A percentile compares a stretch with the other conserved stretches of the same genome.
phyloP scores from a whole-genome alignment of 140 eudicot species.

The Erigeron philadelphicus region DNA sequence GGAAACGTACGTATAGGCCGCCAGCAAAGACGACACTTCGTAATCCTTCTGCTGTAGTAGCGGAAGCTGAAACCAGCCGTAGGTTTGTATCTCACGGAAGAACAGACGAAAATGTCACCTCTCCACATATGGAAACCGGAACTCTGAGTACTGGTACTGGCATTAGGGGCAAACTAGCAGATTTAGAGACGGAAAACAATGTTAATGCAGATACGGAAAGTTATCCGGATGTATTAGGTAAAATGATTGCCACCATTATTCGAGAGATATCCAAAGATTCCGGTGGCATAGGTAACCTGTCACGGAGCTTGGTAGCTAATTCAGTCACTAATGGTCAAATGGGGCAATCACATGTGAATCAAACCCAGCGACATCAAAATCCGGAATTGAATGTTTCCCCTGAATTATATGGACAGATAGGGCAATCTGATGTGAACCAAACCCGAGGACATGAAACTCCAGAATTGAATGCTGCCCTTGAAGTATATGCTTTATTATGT shows the following conservation, averaged over 20 bases:
- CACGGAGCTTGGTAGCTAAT: constrained; percentile 41
- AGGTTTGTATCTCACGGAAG: not conserved
- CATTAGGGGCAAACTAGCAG: constrained; percentile 9
- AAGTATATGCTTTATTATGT: constrained; percentile 35
- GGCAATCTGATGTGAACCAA: constrained; percentile 25
- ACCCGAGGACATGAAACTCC: constrained; percentile 31
- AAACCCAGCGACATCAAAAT: constrained; percentile 30
- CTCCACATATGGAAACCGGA: constrained; percentile 8
- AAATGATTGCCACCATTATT: constrained; percentile 35
- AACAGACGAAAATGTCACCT: constrained; percentile 7
- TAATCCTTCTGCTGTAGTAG: not conserved
- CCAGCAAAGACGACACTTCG: constrained; percentile 3
- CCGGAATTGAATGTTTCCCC: constrained; percentile 54
- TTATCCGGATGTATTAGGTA: constrained; percentile 39
- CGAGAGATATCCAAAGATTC: constrained; percentile 38
- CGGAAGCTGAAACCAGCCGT: constrained; percentile 4
- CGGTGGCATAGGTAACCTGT: constrained; percentile 46
- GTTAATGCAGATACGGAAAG: constrained; percentile 36
- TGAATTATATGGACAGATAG: constrained; percentile 42
- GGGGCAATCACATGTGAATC: constrained; percentile 24
- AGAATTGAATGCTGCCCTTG: constrained; percentile 45
- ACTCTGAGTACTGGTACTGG: constrained; percentile 16
- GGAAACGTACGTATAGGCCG: constrained; percentile 26
- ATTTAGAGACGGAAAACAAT: constrained; percentile 14
- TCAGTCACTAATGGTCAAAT: constrained; percentile 30